A percentile compares a stretch with the other conserved stretches of the same genome.
phyloP scores from a whole-genome alignment of 1,284 basidiomycete species.

The Agroathelia rolfsii region DNA sequence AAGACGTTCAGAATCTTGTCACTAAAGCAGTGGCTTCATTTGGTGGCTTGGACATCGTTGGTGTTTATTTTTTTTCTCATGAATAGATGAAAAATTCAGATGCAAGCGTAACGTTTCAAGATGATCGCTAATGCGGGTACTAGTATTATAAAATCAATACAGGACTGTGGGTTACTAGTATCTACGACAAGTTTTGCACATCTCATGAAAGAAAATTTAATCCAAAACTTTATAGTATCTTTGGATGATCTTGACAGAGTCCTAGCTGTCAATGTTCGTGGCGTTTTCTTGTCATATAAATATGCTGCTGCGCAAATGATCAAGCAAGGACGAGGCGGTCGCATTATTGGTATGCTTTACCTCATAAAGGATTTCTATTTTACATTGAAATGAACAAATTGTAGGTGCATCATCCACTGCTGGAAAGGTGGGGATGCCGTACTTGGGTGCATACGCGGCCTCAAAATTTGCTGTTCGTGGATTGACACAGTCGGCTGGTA shows the following conservation, averaged over 20 bases:
- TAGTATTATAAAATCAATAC: slow-evolving; percentile 8
- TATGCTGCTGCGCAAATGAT: slow-evolving; percentile 21
- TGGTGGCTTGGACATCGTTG: slow-evolving; percentile 21
- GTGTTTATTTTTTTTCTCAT: slow-evolving; percentile 2
- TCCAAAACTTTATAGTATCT: slow-evolving; percentile 5
- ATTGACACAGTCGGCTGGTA: slow-evolving; percentile 17
- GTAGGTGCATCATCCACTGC: too few relatives aligned
- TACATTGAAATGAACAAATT: neutral
- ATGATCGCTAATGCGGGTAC: slow-evolving; percentile 19
- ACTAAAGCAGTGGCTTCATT: slow-evolving; percentile 20
- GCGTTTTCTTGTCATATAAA: slow-evolving; percentile 19
- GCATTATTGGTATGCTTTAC: slow-evolving; percentile 13
- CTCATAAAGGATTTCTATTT: neutral
- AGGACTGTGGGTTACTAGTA: too few relatives aligned
- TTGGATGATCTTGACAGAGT: slow-evolving; percentile 13
- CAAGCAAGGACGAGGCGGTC: slow-evolving; percentile 18
- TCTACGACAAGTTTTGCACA: too few relatives aligned
- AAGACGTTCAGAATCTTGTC: slow-evolving; percentile 27
- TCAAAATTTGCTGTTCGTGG: slow-evolving; percentile 22
- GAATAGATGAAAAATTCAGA: too few relatives aligned
- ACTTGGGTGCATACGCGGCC: slow-evolving; percentile 9
- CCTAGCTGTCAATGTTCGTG: slow-evolving; percentile 16
- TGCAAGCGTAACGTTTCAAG: slow-evolving; percentile 7
- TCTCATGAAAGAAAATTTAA: too few relatives aligned
- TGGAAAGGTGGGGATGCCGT: too few relatives aligned